These are phyloP conservation scores for Globisporangium carolinianum DNA, from an alignment of 352 stramenopile species.

Conservation along the genomic window DNA sequence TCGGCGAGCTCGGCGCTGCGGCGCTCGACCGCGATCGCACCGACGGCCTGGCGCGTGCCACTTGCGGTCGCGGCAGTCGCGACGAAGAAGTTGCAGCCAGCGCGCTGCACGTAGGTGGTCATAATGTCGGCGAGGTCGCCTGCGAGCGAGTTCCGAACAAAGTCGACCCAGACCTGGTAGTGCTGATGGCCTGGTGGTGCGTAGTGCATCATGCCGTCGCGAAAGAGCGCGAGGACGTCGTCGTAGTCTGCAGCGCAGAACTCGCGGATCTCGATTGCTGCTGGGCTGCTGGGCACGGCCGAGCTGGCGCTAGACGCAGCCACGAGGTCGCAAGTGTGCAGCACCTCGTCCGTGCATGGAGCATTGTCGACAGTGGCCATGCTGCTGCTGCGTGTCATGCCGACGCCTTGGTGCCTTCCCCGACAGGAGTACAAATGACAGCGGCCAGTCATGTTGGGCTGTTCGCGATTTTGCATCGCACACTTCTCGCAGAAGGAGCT, in stretches of 20 bases:
- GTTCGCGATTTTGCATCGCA: no score
- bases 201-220: conserved; percentile 15
- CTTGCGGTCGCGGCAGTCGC: conserved; percentile 7
- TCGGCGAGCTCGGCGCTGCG: conserved; percentile 1
- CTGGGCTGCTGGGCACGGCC: not conserved
- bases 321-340: no score
- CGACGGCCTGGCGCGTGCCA: conserved; percentile 1
- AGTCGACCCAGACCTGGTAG: conserved; percentile 4
- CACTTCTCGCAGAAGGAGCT: not conserved
- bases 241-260: conserved; percentile 7
- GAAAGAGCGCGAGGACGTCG: conserved; percentile 8
- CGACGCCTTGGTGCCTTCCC: no score
- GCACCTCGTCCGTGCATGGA: not conserved
- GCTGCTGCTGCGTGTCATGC: no score
- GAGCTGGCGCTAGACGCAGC: not conserved
- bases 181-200: conserved; percentile 1
- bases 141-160: conserved; percentile 3
- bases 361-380: no score
- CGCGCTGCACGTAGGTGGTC: not conserved
- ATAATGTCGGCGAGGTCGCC: conserved; percentile 12
- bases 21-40: conserved; percentile 8
- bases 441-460: no score
- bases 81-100: conserved; percentile 24
- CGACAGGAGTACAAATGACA: no score
- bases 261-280: conserved; percentile 10